Evolutionary conservation across 2,329 filamentous ascomycete genomes (phyloP).

Genomic region (Talaromyces islandicus): DNA sequence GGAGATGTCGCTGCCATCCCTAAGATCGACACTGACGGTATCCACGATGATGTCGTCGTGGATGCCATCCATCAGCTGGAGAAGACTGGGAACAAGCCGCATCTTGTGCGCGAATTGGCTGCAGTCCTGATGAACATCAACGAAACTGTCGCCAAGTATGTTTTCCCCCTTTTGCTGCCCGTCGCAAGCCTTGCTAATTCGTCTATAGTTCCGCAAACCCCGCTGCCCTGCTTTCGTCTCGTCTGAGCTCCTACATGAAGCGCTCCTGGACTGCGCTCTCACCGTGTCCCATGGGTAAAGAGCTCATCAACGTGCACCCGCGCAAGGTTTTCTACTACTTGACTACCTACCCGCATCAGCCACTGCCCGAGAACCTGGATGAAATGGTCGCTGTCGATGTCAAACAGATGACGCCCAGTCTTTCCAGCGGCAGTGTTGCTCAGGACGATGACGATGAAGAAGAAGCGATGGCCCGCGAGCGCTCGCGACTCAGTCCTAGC

Average conservation of each 20-base stretch:
- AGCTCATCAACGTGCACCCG: conserved; percentile 85
- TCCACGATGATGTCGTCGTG: conserved; percentile 94
- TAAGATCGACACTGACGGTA: conserved; percentile 71
- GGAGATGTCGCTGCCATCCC: conserved; percentile 40
- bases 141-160: conserved; percentile 86
- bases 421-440: conserved; percentile 66
- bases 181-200: conserved; percentile 2
- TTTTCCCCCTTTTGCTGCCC: conserved; percentile 18
- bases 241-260: conserved; percentile 83
- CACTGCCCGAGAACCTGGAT: conserved; percentile 63
- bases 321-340: conserved; percentile 96
- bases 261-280: conserved; percentile 71
- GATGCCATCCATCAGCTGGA: conserved; percentile 83
- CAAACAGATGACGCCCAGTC: conserved; percentile 73
- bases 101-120: conserved; percentile 90
- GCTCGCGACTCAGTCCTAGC: conserved; percentile 71
- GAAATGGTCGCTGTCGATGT: conserved; percentile 47
- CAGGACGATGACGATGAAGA: conserved; percentile 62
- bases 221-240: conserved; percentile 88
- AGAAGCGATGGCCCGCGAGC: conserved; percentile 51
- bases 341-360: conserved; percentile 77
- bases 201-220: conserved; percentile 73
- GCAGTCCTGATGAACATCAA: conserved; percentile 69
- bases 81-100: conserved; percentile 83
- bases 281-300: conserved; percentile 86